These are phyloP conservation scores for Themeda triandra DNA, from an alignment of 176 grass and related monocot species.

Conservation along the genomic window DNA sequence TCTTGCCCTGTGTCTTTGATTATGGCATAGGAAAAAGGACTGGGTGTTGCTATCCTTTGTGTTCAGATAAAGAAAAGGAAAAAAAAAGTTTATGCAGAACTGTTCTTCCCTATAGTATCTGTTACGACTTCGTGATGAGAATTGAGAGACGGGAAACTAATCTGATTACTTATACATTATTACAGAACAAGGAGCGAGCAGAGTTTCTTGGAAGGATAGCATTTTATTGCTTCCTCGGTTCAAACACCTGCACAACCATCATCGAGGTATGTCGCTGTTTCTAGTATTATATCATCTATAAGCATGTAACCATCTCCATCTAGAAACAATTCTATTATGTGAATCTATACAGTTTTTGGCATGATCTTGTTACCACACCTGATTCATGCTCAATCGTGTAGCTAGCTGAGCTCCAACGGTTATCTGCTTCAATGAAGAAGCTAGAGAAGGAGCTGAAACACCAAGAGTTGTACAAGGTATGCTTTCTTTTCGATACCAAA, in stretches of 20 bases:
- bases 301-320: neutral
- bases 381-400: neutral
- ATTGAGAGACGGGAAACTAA: neutral
- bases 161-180: neutral
- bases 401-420: slow-evolving; percentile 63
- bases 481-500: neutral
- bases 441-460: slow-evolving; percentile 66
- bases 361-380: neutral
- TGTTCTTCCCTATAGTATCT: neutral
- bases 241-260: slow-evolving; percentile 63
- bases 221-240: slow-evolving; percentile 73
- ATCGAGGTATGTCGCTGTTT: slow-evolving; percentile 41
- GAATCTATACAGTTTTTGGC: neutral
- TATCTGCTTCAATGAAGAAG: slow-evolving; percentile 73
- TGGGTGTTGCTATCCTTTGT: neutral
- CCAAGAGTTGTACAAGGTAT: slow-evolving; percentile 50
- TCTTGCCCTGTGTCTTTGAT: neutral
- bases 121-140: neutral
- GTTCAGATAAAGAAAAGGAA: neutral
- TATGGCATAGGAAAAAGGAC: neutral
- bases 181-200: slow-evolving; percentile 80
- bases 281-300: neutral
- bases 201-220: slow-evolving; percentile 64
- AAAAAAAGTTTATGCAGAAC: neutral
- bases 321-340: neutral